Base-by-base conservation (phyloP, 768 basidiomycete species). In the Mycena galericulata region DNA sequence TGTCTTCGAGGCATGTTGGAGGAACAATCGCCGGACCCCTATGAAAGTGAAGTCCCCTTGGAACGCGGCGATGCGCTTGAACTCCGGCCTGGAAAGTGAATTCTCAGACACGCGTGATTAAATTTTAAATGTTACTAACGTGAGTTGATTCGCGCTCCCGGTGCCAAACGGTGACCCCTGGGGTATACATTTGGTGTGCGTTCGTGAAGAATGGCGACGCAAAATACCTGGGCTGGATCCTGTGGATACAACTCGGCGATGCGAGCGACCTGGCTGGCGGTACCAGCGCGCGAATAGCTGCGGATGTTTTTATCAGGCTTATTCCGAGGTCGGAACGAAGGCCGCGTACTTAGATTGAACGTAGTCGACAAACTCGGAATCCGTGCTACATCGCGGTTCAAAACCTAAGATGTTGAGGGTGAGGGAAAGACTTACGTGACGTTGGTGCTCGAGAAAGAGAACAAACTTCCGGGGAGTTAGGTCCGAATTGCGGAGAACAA, bases 31-130 rank as follows among this genome's bases (percentile, higher is more conserved):
- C 4, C 81, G 77, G 27, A 76, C 77, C 11, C 74, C 78, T 32
- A 81, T 76, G 68, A 82, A 83, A 14, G 65, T 55, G 8, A 74
- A 50, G 64, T 85, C 83, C 1, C 83, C 83, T 49, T 76, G 76
- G 17, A 82, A 62, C 0, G 81, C 79, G 1, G 82, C 78, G 9
- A 83, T 63, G 4, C 84, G 79, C 65, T 84, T 84, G 71, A 74
- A 84, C 69, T 85, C 57, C 4, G 82, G 82, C 2, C 81, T 82
- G n/a, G n/a, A 36, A 7, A 14, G 56, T 9, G 46, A 40, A 32
- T 41, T 32, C 22, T 46, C n/a, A 60, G 51, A 30, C 20, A 26
- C 5, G 20, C 29, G 20, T 34, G 27, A 8, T 22, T 38, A n/a
- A 40, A 15, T 18, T 14, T 22, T 20, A 32, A 38, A 29, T 4